These are phyloP conservation scores for Phaffomyces antillensis DNA, from an alignment of 805 yeast genomes.

Conservation along the genomic window DNA sequence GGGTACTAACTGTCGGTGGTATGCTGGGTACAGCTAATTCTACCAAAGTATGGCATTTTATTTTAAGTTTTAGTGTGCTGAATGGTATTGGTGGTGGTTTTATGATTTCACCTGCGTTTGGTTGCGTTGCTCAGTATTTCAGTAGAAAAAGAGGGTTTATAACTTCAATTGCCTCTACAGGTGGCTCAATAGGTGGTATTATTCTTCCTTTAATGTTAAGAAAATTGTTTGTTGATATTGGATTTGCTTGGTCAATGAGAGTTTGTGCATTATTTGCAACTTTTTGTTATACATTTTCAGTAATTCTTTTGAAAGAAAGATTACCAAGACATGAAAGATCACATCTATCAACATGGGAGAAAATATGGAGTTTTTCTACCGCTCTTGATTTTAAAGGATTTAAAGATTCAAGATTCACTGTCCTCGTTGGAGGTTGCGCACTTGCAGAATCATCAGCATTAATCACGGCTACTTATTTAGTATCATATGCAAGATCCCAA, in stretches of 20 bases:
- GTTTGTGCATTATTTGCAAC: conserved; percentile 39
- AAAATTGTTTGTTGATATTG: conserved; percentile 36
- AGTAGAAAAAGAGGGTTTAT: conserved; percentile 49
- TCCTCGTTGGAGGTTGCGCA: conserved; percentile 37
- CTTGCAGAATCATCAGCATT: conserved; percentile 40
- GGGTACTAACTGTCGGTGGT: conserved; percentile 38
- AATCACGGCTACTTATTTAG: conserved; percentile 39
- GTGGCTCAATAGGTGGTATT: conserved; percentile 50
- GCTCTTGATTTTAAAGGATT: conserved; percentile 32
- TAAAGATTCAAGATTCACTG: conserved; percentile 36
- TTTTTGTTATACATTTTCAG: conserved; percentile 27
- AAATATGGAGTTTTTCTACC: conserved; percentile 18
- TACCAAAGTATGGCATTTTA: conserved; percentile 48
- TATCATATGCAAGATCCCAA: conserved; percentile 42
- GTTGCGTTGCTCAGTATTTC: conserved; percentile 62
- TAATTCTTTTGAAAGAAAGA: conserved; percentile 34
- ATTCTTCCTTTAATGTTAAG: conserved; percentile 47
- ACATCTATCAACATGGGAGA: conserved; percentile 21
- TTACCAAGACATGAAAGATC: conserved; percentile 23
- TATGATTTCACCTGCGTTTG: conserved; percentile 49
- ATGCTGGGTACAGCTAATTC: conserved; percentile 46
- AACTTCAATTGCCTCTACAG: conserved; percentile 39
- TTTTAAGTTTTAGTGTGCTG: conserved; percentile 46
- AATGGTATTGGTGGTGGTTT: conserved; percentile 54
- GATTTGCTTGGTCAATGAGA: conserved; percentile 53